phyloP scores from a whole-genome alignment of 805 yeast species.

The Starmerella vaccinii region DNA sequence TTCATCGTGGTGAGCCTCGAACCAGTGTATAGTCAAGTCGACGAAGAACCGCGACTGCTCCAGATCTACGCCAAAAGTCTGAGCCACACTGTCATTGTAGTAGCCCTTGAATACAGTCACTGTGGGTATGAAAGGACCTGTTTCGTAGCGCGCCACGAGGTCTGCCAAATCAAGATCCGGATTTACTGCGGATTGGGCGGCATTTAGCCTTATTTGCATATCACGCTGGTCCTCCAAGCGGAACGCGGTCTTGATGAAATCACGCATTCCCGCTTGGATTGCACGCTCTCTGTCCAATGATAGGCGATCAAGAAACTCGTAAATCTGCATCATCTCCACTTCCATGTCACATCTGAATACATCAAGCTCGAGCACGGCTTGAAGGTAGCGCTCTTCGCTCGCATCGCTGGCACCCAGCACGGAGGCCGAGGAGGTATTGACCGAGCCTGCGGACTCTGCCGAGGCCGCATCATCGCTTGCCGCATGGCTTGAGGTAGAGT shows the following conservation, averaged over 20 bases:
- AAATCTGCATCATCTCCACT: conserved; percentile 52
- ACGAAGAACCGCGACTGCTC: conserved; percentile 54
- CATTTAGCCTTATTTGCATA: conserved; percentile 40
- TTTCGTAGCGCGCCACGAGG: conserved; percentile 49
- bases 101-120: conserved; percentile 64
- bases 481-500: background rate
- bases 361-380: conserved; percentile 49
- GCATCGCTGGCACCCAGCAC: conserved; percentile 13
- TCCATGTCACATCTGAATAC: conserved; percentile 57
- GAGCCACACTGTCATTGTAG: conserved; percentile 48
- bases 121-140: conserved; percentile 64
- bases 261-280: conserved; percentile 52
- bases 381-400: conserved; percentile 36
- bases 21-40: conserved; percentile 47
- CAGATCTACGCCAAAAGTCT: conserved; percentile 72
- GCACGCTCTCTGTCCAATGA: conserved; percentile 62
- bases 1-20: conserved; percentile 23
- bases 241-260: conserved; percentile 42
- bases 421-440: background rate
- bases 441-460: background rate
- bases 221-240: conserved; percentile 39
- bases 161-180: conserved; percentile 54
- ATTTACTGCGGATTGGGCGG: conserved; percentile 51
- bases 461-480: background rate
- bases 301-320: conserved; percentile 60